Base-by-base conservation (phyloP, 106 monocot genomes). In the Phalaenopsis aphrodite region DNA sequence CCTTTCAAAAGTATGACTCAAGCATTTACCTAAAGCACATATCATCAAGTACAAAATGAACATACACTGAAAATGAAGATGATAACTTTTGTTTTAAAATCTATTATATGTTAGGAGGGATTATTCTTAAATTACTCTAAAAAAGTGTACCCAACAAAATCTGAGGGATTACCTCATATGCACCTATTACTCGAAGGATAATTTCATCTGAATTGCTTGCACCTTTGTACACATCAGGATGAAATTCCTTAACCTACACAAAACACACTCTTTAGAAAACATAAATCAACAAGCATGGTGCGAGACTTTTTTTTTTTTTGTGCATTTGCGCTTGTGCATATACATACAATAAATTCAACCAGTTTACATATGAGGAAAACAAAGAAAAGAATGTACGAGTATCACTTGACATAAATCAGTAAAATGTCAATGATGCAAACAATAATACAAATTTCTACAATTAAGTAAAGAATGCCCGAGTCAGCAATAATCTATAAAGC, bases 181-280 rank as follows among this genome's bases (percentile, higher is more conserved):
- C 94, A 46, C 78, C 72, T 82, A 97, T 87, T 3, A 97, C 80
- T 75, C 91, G 87, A 55, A 80, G 86, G 19, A 97, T 92, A 72
- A 90, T 84, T 41, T 77, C 72, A 80, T 94, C 90, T 64, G 94
- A 86, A 77, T 82, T 73, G 61, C 55, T 75, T 15, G 18, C 57
- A 15, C 92, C 88, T 80, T 86, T 91, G 75, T 82, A 90, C 23
- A 97, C 92, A 83, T 97, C 97, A 19, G 97, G 97, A 85, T 94
- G 96, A 80, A 92, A 97, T 75, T 94, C 82, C 84, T 97, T 97
- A 19, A 97, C 96, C 92, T 92, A 71, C 24, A 85, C 79, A 41
- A 78, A 5, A 36, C 76, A 69, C 55, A 64, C 17, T 55, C n/a
- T 46, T 58, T 6, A 56, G 19, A 56, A 30, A 38, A 43, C 6